Conservation (phyloP, 176 grass and related monocot genomes). For the Tillandsia leiboldiana region DNA sequence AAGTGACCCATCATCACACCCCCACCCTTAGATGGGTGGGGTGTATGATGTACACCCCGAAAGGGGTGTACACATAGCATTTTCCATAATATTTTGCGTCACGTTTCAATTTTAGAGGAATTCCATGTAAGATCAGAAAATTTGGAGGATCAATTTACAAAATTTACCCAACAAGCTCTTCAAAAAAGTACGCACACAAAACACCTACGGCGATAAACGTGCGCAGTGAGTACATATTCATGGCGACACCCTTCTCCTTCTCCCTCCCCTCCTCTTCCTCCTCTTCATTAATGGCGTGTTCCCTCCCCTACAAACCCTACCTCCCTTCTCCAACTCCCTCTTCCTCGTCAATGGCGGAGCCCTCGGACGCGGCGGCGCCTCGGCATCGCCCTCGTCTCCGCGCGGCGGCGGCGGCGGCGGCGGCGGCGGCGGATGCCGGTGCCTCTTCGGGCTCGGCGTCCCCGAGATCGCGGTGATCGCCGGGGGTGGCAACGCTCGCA, state of each 20-base stretch:
- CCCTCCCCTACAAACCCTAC: background rate
- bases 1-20: too few species aligned
- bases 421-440: conserved; percentile 45
- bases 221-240: background rate
- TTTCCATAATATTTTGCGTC: too few species aligned
- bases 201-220: background rate
- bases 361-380: background rate
- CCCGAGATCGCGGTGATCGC: conserved; percentile 88
- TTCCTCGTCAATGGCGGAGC: background rate
- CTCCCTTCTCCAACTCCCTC: background rate
- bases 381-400: conserved; percentile 3
- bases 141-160: too few species aligned
- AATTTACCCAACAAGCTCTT: too few species aligned
- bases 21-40: too few species aligned
- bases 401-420: conserved; percentile 1
- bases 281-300: background rate
- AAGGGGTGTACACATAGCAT: too few species aligned
- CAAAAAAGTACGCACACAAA: too few species aligned
- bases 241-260: background rate
- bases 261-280: background rate
- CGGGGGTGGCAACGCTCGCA: conserved; percentile 68
- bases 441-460: conserved; percentile 69
- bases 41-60: too few species aligned
- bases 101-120: too few species aligned
- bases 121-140: too few species aligned